Base-by-base conservation (phyloP, 73 alveolate species). In the Paramecium octaurelia region DNA sequence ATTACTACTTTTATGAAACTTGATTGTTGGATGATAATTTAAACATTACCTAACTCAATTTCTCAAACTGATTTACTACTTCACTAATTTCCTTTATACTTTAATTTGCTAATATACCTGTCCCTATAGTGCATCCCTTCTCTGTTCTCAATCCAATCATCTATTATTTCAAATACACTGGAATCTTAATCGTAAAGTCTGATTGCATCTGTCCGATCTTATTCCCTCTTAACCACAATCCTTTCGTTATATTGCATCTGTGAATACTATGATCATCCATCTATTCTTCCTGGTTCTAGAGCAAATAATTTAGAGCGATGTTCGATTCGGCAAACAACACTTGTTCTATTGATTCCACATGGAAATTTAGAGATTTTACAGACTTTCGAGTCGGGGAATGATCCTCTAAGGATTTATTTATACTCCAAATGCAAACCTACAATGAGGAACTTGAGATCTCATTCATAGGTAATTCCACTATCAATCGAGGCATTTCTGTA, bases 121-220 rank as follows among this genome's bases (percentile, higher is more conserved):
- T 40, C 12, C 91, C 91, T 20, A 43, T 80, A 21, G 70, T 24
- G 18, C 70, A 42, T 40, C 91, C 91, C 42, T 80, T 42, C 16
- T 80, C 91, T 2, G 91, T 80, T 46, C 91, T 40, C 38, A 44
- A 43, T 12, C 91, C 91, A 8, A 80, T 27, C 27, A 80, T 18
- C 38, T 80, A 80, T 80, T 80, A 80, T 27, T 80, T 80, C 46
- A 80, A 14, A 35, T 80, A 43, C 8, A 43, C 48, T 3, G 91
- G 91, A 8, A 44, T 80, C 70, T 80, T 80, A 16, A 80, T 35
- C 4, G 16, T 12, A 11, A 80, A 80, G n/a, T 44, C 91, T 8
- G 46, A 40, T n/a, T 80, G 27, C 20, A 80, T 20, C 23, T 42
- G 10, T 24, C 91, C 91, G n/a, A 44, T 23, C 44, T 46, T 80